These are phyloP conservation scores for Elongisporangium undulatum DNA, from an alignment of 352 stramenopile species.

Conservation along the genomic window DNA sequence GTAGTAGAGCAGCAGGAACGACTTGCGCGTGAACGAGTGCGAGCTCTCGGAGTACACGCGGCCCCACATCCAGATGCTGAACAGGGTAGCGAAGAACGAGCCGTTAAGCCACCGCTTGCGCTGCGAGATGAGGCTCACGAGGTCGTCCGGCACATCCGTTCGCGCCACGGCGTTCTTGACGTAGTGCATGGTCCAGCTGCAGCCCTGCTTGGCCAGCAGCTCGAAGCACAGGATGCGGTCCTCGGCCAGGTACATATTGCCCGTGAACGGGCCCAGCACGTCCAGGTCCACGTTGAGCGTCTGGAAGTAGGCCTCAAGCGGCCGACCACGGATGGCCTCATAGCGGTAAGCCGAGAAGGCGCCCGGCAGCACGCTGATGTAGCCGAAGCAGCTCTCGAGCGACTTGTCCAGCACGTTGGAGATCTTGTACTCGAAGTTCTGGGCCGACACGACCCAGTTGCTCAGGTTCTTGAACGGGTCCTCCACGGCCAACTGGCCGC, in stretches of 20 bases:
- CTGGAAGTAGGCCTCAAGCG: slow-evolving; percentile 84
- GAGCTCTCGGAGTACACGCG: slow-evolving; percentile 81
- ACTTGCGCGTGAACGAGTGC: slow-evolving; percentile 69
- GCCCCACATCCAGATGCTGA: slow-evolving; percentile 83
- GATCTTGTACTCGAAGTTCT: slow-evolving; percentile 91
- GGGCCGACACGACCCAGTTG: slow-evolving; percentile 85
- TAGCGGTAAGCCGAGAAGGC: slow-evolving; percentile 85
- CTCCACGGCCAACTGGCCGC: slow-evolving; percentile 77
- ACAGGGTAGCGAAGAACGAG: slow-evolving; percentile 84
- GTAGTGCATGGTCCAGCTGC: slow-evolving; percentile 87
- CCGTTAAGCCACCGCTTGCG: slow-evolving; percentile 87
- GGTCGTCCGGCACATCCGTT: slow-evolving; percentile 78
- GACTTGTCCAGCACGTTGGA: slow-evolving; percentile 87
- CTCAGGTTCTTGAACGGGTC: slow-evolving; percentile 79
- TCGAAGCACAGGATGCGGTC: slow-evolving; percentile 86
- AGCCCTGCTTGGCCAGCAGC: slow-evolving; percentile 74
- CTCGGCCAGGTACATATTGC: slow-evolving; percentile 89
- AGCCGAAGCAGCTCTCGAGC: slow-evolving; percentile 83
- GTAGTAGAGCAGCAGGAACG: slow-evolving; percentile 69
- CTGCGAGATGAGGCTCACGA: slow-evolving; percentile 81
- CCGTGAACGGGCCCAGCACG: slow-evolving; percentile 74
- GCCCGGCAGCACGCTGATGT: slow-evolving; percentile 82
- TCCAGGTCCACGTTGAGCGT: slow-evolving; percentile 77
- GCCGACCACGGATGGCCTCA: slow-evolving; percentile 72
- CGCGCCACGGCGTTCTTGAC: slow-evolving; percentile 78